Base-by-base conservation (phyloP, 2,329 filamentous ascomycete species). In the Metarhizium robertsii region DNA sequence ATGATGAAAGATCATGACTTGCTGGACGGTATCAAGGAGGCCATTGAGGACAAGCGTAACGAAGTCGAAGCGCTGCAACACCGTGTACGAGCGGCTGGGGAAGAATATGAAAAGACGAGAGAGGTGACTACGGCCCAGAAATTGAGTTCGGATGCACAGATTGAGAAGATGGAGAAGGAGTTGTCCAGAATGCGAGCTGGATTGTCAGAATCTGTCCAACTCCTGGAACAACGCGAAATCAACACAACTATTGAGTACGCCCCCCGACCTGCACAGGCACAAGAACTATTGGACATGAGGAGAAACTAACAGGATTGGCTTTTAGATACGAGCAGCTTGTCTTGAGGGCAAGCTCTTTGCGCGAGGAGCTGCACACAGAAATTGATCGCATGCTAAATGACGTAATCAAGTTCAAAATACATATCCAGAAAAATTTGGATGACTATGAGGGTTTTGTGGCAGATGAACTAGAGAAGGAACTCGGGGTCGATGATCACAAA, bases 131-230 rank as follows among this genome's bases (percentile, higher is more conserved):
- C 82, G 49, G 89, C 91, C 18, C 90, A 96, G 69, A 95, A 95
- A 73, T 83, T 92, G 68, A 87, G 86, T 7, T 90, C 86, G 2
- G 94, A 97, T 68, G 85, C 92, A 8, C 92, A 97, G 70, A 96
- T 99, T 64, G 94, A 99, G 72, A 94, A 94, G 76, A 95, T 96
- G 87, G 94, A 99, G 73, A 96, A 96, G 72, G 92, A 99, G 69
- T 76, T 99, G n/a, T 88, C 89, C 50, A 90, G 91, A 69, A 95
- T 97, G 90, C 82, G 92, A 46, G 83, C 87, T 2, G 87, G 86
- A 11, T 76, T 96, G 34, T 86, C 84, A 2, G 92, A 96, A 69
- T 91, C 86, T 38, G 88, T 96, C 53, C 90, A 96, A 71, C 72
- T 95, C 50, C 87, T 96, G 81, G 91, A 96, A 69, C 92, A 96